Evolutionary conservation across 768 basidiomycete genomes (phyloP).

Genomic region (Crassisporium funariophilum): DNA sequence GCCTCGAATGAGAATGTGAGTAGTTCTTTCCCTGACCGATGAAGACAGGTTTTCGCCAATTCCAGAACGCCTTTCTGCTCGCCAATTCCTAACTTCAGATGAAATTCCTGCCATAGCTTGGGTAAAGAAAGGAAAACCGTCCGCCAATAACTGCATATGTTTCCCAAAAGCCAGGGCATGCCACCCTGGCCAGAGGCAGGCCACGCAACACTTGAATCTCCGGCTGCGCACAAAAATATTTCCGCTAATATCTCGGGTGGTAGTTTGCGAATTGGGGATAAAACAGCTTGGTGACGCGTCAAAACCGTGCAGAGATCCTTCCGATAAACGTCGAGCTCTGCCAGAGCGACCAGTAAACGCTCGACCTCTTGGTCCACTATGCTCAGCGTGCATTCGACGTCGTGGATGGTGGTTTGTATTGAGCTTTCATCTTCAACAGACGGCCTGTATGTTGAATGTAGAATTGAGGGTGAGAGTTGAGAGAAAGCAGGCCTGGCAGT

Average conservation of each 20-base stretch:
- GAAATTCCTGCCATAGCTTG: constrained; percentile 24
- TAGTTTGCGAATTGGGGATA: constrained; percentile 23
- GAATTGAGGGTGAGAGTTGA: neutral
- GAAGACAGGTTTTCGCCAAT: constrained; percentile 22
- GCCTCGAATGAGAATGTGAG: constrained; percentile 20
- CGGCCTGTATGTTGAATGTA: constrained; percentile 21
- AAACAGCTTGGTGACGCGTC: constrained; percentile 13
- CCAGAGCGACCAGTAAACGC: constrained; percentile 11
- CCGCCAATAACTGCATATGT: constrained; percentile 30
- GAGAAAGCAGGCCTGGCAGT: too few relatives aligned
- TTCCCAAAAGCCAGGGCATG: constrained; percentile 24
- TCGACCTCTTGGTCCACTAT: constrained; percentile 17
- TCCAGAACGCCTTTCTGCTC: constrained; percentile 3
- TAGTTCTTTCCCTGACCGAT: constrained; percentile 18
- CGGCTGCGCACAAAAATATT: constrained; percentile 22
- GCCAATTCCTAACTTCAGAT: constrained; percentile 13
- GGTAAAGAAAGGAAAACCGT: constrained; percentile 23
- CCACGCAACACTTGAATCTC: constrained; percentile 15
- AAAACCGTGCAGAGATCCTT: constrained; percentile 8
- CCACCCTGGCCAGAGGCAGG: constrained; percentile 3
- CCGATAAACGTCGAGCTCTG: constrained; percentile 13
- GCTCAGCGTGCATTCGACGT: constrained; percentile 5
- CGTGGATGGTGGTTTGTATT: constrained; percentile 10
- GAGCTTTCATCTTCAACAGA: constrained; percentile 13
- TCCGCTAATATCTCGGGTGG: constrained; percentile 27